Evolutionary conservation across 257 asterid species (phyloP).

Genomic region (Phtheirospermum japonicum): DNA sequence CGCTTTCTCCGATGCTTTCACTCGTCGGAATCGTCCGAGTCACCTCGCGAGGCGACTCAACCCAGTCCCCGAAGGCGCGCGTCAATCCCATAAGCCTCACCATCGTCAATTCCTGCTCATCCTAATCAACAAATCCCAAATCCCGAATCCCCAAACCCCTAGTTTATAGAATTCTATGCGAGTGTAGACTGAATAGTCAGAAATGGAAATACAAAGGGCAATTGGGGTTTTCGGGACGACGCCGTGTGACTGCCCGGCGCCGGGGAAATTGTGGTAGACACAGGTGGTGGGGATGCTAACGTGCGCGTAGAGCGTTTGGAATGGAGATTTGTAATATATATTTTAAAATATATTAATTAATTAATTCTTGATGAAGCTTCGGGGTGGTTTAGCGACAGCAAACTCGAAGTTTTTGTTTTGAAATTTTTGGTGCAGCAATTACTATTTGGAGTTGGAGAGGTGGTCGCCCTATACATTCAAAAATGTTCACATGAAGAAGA

Average conservation of each 20-base stretch:
- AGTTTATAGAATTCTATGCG: slow-evolving; percentile 8
- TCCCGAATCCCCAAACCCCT: slow-evolving; percentile 37
- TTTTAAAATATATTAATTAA: not conserved
- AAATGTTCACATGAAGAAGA: too few relatives aligned
- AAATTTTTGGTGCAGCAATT: too few relatives aligned
- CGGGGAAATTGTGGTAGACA: slow-evolving; percentile 25
- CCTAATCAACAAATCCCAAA: slow-evolving; percentile 35
- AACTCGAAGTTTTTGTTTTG: not conserved
- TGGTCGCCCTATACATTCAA: too few relatives aligned
- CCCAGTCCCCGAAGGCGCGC: slow-evolving; percentile 65
- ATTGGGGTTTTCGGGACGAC: slow-evolving; percentile 31
- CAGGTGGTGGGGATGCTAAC: slow-evolving; percentile 48
- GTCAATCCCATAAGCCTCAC: slow-evolving; percentile 77
- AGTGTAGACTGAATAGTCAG: not conserved
- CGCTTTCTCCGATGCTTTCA: slow-evolving; percentile 77
- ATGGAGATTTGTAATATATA: not conserved
- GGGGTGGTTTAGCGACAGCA: not conserved
- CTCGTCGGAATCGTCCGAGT: slow-evolving; percentile 90
- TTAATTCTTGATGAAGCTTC: not conserved
- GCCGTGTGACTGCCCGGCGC: slow-evolving; percentile 35
- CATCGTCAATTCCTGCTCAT: slow-evolving; percentile 64
- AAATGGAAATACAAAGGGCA: not conserved
- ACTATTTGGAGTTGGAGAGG: too few relatives aligned
- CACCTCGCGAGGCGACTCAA: slow-evolving; percentile 86
- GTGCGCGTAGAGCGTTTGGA: slow-evolving; percentile 44